These are phyloP conservation scores for Boletus sp. DNA, from an alignment of 768 basidiomycete species.

Conservation along the genomic window DNA sequence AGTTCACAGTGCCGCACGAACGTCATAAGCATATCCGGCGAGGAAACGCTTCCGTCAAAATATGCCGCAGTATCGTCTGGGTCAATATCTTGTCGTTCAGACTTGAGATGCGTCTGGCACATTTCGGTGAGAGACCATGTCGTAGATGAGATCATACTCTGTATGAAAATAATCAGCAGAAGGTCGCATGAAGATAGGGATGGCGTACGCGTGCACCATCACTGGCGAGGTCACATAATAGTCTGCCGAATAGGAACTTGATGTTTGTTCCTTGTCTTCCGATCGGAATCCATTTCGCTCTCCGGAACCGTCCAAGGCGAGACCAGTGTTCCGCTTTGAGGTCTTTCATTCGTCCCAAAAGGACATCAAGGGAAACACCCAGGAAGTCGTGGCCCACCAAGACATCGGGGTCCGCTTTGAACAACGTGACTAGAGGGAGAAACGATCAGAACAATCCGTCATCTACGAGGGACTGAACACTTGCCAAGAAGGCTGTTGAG, in stretches of 20 bases:
- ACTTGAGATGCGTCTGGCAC: slow-evolving; percentile 86
- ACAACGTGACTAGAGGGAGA: slow-evolving; percentile 55
- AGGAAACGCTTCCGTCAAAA: slow-evolving; percentile 79
- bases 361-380: slow-evolving; percentile 84
- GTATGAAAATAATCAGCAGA: not conserved
- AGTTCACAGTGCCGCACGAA: slow-evolving; percentile 94
- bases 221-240: slow-evolving; percentile 91
- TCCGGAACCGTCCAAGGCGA: slow-evolving; percentile 84
- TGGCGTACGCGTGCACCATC: slow-evolving; percentile 84
- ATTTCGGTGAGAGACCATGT: slow-evolving; percentile 99
- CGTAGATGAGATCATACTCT: slow-evolving; percentile 97
- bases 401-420: slow-evolving; percentile 90
- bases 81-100: slow-evolving; percentile 90
- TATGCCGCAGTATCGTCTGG: slow-evolving; percentile 91
- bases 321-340: slow-evolving; percentile 94
- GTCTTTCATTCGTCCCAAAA: slow-evolving; percentile 88
- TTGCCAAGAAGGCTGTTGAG: slow-evolving; percentile 78
- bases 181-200: not conserved
- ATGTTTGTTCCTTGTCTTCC: slow-evolving; percentile 83
- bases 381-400: slow-evolving; percentile 94
- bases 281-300: slow-evolving; percentile 78
- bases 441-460: not conserved
- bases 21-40: slow-evolving; percentile 74
- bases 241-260: slow-evolving; percentile 76
- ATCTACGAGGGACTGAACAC: slow-evolving; percentile 12